These are phyloP conservation scores for Lophium mytilinum DNA, from an alignment of 495 filamentous ascomycete genomes.

Conservation along the genomic window DNA sequence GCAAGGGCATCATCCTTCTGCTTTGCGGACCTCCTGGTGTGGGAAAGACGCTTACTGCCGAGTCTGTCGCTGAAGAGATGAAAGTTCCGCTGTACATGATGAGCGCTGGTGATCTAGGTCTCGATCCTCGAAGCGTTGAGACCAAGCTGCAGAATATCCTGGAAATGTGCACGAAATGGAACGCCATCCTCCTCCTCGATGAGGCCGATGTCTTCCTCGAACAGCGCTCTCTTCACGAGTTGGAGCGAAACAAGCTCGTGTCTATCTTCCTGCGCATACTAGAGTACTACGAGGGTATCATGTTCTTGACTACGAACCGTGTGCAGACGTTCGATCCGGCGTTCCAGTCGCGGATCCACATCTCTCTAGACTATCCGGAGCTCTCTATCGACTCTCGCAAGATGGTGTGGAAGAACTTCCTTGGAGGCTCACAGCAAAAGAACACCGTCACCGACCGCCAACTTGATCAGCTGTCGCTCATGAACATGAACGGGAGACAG, in stretches of 20 bases:
- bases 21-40: slow-evolving; percentile 35
- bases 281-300: slow-evolving; percentile 48
- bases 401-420: slow-evolving; percentile 41
- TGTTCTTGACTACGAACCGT: slow-evolving; percentile 35
- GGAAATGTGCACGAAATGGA: slow-evolving; percentile 36
- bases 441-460: slow-evolving; percentile 36
- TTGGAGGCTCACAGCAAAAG: slow-evolving; percentile 22
- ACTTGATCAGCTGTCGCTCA: slow-evolving; percentile 36
- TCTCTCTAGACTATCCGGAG: slow-evolving; percentile 36
- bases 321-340: slow-evolving; percentile 35
- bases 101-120: slow-evolving; percentile 34
- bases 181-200: slow-evolving; percentile 49
- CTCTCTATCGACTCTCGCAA: slow-evolving; percentile 27
- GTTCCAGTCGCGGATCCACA: slow-evolving; percentile 38
- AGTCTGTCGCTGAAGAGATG: slow-evolving; percentile 36
- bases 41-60: slow-evolving; percentile 36
- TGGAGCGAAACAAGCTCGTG: slow-evolving; percentile 37
- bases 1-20: slow-evolving; percentile 35
- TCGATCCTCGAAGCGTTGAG: slow-evolving; percentile 31
- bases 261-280: slow-evolving; percentile 44
- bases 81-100: slow-evolving; percentile 36
- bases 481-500: slow-evolving; percentile 52
- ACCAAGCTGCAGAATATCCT: slow-evolving; percentile 33
- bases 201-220: slow-evolving; percentile 65
- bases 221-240: slow-evolving; percentile 32